Conservation (phyloP, 257 asterid species). For the Ajuga chamaepitys region DNA sequence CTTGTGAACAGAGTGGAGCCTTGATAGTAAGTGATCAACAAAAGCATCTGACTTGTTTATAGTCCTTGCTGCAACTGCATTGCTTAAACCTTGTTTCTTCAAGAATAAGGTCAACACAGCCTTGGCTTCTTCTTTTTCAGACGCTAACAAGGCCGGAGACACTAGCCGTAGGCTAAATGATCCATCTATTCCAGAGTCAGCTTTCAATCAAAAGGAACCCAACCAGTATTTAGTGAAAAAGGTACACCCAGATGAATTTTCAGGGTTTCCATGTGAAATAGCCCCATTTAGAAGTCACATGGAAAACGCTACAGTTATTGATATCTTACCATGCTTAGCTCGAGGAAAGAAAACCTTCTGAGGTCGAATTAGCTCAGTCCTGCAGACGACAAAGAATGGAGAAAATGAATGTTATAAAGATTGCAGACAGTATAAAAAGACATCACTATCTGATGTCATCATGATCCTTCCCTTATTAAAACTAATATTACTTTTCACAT, state of each 20-base stretch:
- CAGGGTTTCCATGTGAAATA: not conserved
- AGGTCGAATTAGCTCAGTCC: slow-evolving; percentile 32
- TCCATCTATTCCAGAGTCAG: slow-evolving; percentile 69
- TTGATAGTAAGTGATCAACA: slow-evolving; percentile 72
- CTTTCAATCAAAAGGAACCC: slow-evolving; percentile 32
- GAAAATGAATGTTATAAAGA: not conserved
- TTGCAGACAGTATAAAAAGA: not conserved
- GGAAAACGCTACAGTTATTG: slow-evolving; percentile 4
- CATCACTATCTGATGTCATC: not conserved
- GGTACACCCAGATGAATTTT: slow-evolving; percentile 10
- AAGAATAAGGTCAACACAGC: slow-evolving; percentile 78
- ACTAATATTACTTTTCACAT: not conserved
- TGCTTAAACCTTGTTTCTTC: slow-evolving; percentile 83
- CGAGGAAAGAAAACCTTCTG: slow-evolving; percentile 44
- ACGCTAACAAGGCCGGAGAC: slow-evolving; percentile 68
- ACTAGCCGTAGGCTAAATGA: slow-evolving; percentile 54
- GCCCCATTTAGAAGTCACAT: slow-evolving; percentile 2
- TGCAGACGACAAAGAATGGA: slow-evolving; percentile 16
- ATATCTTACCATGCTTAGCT: slow-evolving; percentile 54
- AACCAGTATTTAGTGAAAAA: slow-evolving; percentile 15
- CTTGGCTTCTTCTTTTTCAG: slow-evolving; percentile 96
- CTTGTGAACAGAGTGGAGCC: slow-evolving; percentile 86
- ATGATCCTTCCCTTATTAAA: not conserved
- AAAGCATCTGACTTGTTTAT: slow-evolving; percentile 82
- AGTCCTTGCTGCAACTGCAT: slow-evolving; percentile 57